Conservation (phyloP, 192 early-diverging fungal genomes). For the Coemansia erecta region DNA sequence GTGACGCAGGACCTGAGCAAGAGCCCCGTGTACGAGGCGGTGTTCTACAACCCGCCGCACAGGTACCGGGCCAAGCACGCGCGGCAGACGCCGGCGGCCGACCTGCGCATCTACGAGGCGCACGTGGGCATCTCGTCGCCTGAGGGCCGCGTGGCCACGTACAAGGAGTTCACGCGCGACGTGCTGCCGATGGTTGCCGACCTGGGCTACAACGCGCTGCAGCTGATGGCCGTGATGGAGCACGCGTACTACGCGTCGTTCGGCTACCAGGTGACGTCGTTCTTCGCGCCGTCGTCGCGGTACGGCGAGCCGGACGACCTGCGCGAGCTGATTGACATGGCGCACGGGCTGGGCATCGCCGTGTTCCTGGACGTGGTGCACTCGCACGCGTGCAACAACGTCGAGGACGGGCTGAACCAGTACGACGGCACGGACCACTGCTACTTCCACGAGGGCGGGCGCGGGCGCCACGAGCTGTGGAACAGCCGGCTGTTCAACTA, state of each 20-base stretch:
- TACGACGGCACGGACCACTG: conserved; percentile 96
- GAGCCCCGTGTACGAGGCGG: conserved; percentile 82
- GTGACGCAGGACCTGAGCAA: conserved; percentile 82
- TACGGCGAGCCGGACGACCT: conserved; percentile 94
- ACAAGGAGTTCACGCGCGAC: conserved; percentile 84
- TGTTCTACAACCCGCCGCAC: conserved; percentile 90
- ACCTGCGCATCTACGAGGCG: conserved; percentile 87
- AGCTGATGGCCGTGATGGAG: conserved; percentile 96
- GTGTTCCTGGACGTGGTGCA: conserved; percentile 95
- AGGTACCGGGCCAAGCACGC: conserved; percentile 78
- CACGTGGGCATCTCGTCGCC: conserved; percentile 93
- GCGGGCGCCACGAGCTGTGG: conserved; percentile 91
- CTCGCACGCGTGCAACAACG: conserved; percentile 94
- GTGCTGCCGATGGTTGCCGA: conserved; percentile 82
- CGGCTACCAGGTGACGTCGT: conserved; percentile 97
- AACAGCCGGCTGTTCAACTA: conserved; percentile 96
- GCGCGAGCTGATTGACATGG: conserved; percentile 86
- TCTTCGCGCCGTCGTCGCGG: conserved; percentile 90
- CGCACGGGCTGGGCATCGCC: conserved; percentile 82
- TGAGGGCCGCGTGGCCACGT: conserved; percentile 79
- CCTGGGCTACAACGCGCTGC: conserved; percentile 80
- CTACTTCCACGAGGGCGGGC: conserved; percentile 89
- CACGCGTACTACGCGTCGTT: conserved; percentile 98
- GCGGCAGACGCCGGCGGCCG: conserved; percentile 62
- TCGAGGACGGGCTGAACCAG: conserved; percentile 88